These are phyloP conservation scores for Cylindrodendrum hubeiense DNA, from an alignment of 2,329 filamentous ascomycete species.

Conservation along the genomic window DNA sequence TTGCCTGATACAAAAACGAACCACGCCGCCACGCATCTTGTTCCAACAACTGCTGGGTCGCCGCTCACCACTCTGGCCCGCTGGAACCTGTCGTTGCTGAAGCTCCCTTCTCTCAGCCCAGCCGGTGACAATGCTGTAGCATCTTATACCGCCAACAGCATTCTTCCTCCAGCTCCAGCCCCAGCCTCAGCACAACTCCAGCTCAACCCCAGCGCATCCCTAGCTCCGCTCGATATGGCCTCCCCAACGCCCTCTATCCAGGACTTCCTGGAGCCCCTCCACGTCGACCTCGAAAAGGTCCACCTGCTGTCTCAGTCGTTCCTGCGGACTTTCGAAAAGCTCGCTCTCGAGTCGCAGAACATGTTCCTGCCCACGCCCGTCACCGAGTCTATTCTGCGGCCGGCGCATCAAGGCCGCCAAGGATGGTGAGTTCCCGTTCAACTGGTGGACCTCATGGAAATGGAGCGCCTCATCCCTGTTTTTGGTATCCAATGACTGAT, in stretches of 20 bases:
- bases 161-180: not conserved
- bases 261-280: conserved; percentile 65
- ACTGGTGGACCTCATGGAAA: conserved; percentile 1
- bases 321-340: conserved; percentile 58
- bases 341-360: conserved; percentile 64
- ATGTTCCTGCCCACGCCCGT: conserved; percentile 74
- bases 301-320: conserved; percentile 62
- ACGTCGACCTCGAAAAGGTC: conserved; percentile 60
- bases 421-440: conserved; percentile 61
- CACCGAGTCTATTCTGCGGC: conserved; percentile 68
- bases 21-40: not conserved
- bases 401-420: conserved; percentile 55
- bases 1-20: not conserved
- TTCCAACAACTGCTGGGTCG: not conserved
- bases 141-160: not conserved
- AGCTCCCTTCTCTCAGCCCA: not conserved
- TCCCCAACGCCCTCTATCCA: conserved; percentile 40
- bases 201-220: no score
- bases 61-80: not conserved
- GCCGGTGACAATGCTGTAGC: conserved; percentile 7
- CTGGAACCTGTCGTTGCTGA: not conserved
- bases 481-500: conserved; percentile 28
- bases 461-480: not conserved
- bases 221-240: conserved; percentile 27
- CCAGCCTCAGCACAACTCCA: not conserved